A percentile compares a stretch with the other conserved stretches of the same genome.
Conservation (phyloP, 1,284 basidiomycete genomes). For the Cutaneotrichosporon curvatum region DNA sequence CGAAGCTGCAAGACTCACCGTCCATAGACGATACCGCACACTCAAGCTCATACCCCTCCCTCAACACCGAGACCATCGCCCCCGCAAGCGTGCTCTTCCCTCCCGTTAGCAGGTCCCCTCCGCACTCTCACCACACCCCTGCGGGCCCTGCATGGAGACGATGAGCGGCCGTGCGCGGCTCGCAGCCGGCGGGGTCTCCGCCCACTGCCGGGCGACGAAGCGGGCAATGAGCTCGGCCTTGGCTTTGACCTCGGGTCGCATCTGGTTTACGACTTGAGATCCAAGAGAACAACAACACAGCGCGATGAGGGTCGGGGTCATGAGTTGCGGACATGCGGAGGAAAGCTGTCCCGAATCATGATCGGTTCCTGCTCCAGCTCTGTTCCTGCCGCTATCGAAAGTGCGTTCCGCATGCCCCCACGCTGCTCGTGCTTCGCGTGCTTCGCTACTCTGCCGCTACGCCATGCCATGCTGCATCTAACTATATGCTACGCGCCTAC, state of each 20-base stretch:
- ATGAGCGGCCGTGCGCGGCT: slow-evolving; percentile 6
- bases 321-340: too few species aligned
- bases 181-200: neutral
- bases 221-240: slow-evolving; percentile 5
- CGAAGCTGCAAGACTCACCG: slow-evolving; percentile 9
- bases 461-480: neutral
- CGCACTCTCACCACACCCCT: slow-evolving; percentile 11
- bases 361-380: too few species aligned
- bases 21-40: slow-evolving; percentile 20
- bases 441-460: too few species aligned
- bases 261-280: too few species aligned
- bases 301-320: too few species aligned
- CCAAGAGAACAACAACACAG: too few species aligned
- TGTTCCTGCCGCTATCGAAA: too few species aligned
- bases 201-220: slow-evolving; percentile 1
- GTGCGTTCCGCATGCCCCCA: too few species aligned
- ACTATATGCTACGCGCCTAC: slow-evolving; percentile 11
- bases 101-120: neutral
- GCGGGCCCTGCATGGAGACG: slow-evolving; percentile 19
- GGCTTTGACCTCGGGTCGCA: neutral
- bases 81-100: slow-evolving; percentile 19
- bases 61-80: slow-evolving; percentile 10
- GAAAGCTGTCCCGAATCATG: too few species aligned
- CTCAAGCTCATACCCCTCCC: slow-evolving; percentile 1
- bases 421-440: too few species aligned